phyloP scores from a whole-genome alignment of 805 yeast species.

The Metschnikowia santaceciliae region DNA sequence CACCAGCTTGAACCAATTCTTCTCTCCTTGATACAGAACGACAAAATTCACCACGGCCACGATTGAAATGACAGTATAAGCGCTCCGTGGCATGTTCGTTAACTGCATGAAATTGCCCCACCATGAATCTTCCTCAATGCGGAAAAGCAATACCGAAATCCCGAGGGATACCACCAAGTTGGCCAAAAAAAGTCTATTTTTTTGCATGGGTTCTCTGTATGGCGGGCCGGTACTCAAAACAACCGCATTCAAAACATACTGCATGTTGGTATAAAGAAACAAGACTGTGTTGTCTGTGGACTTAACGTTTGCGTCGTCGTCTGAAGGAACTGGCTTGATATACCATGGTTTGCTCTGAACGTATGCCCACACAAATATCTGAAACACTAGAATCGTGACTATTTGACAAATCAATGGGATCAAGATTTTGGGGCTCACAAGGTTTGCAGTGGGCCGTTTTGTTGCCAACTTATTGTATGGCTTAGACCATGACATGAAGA shows the following conservation, averaged over 20 bases:
- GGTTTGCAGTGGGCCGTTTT: conserved; percentile 90
- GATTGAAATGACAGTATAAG: conserved; percentile 49
- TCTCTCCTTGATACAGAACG: conserved; percentile 44
- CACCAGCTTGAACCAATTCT: conserved; percentile 37
- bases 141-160: conserved; percentile 54
- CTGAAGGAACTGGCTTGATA: conserved; percentile 72
- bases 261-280: conserved; percentile 79
- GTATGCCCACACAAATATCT: conserved; percentile 59
- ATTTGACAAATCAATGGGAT: conserved; percentile 82
- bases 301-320: conserved; percentile 65
- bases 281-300: conserved; percentile 87
- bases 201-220: conserved; percentile 69
- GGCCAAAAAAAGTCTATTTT: conserved; percentile 66
- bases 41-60: conserved; percentile 49
- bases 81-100: conserved; percentile 50
- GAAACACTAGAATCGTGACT: conserved; percentile 57
- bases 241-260: conserved; percentile 79
- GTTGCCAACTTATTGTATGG: conserved; percentile 58
- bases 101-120: conserved; percentile 74
- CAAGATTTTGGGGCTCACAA: conserved; percentile 84
- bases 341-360: conserved; percentile 71
- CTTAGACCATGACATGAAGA: conserved; percentile 96
- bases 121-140: conserved; percentile 45
- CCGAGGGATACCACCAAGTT: conserved; percentile 52
- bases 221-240: conserved; percentile 93